Percentiles rank a stretch among this genome's conserved stretches.
Evolutionary conservation across 495 filamentous ascomycete species (phyloP).

Genomic region (Oleoguttula mirabilis): DNA sequence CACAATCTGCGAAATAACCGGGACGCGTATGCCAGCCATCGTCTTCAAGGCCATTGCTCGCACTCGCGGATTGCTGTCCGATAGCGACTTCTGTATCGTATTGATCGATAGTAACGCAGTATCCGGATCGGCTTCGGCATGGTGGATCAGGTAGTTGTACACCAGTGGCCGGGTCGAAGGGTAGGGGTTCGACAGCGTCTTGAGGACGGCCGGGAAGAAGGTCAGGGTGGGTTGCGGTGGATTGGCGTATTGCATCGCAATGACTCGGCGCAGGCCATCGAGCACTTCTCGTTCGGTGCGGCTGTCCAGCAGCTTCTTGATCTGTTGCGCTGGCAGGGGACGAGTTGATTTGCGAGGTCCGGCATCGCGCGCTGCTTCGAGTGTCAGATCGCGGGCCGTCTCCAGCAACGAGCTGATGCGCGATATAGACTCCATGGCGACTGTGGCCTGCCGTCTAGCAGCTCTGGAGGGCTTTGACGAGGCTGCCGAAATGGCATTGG

Average conservation of each 20-base stretch:
- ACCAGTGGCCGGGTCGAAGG: slow-evolving; percentile 94
- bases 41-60: slow-evolving; percentile 82
- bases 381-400: slow-evolving; percentile 87
- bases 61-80: slow-evolving; percentile 78
- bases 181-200: slow-evolving; percentile 84
- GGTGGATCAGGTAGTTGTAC: slow-evolving; percentile 91
- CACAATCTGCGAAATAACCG: slow-evolving; percentile 99
- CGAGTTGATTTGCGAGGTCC: slow-evolving; percentile 38
- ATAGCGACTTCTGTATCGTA: slow-evolving; percentile 93
- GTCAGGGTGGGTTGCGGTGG: slow-evolving; percentile 57
- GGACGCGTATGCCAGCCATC: slow-evolving; percentile 92
- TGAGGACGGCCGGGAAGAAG: slow-evolving; percentile 90
- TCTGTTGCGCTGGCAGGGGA: slow-evolving; percentile 45
- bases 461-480: no score
- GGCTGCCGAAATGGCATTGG: no score
- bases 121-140: slow-evolving; percentile 91
- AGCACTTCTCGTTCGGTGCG: slow-evolving; percentile 86
- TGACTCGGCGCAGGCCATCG: slow-evolving; percentile 81
- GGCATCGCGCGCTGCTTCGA: slow-evolving; percentile 69
- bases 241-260: slow-evolving; percentile 83
- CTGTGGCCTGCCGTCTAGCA: slow-evolving; percentile 2
- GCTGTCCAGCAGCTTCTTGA: slow-evolving; percentile 90
- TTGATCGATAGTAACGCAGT: slow-evolving; percentile 94
- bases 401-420: slow-evolving; percentile 86
- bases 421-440: slow-evolving; percentile 84